Base-by-base conservation (phyloP, 345 rosid genomes). In the Psidium friedrichsthalianum region DNA sequence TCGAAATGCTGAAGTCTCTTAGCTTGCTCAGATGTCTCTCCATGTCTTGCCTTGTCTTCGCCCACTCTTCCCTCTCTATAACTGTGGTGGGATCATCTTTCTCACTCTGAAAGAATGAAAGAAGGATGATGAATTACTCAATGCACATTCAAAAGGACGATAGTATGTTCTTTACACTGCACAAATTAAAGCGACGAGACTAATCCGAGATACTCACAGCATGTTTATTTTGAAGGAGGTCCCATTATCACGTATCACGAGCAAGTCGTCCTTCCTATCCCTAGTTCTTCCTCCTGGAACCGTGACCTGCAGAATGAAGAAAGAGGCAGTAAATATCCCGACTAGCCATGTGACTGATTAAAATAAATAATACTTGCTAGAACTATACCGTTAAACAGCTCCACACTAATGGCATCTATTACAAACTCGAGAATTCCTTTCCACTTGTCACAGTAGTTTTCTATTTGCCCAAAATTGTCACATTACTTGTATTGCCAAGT, bases 1-100 rank as follows among this genome's bases (percentile, higher is more conserved):
- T 97, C 5, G 98, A 97, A 87, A 92, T 82, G 82, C 87, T 91
- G 87, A 94, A 95, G 93, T 97, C 98, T 29, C 98, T 88, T 74
- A 95, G 91, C 91, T 97, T 97, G 29, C 96, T 91, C 51, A 95
- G 98, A 91, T 95, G 97, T 90, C 87, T 95, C 92, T 97, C 98
- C 98, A 97, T 94, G 82, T 97, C 98, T 91, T 89, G 87, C 83
- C 96, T 91, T 21, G 91, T 87, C 90, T 92, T 92, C 56, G 81
- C 91, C 98, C 99, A 97, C 88, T 97, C 99, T 92, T 94, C 94
- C 90, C 90, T 93, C 88, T 94, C 94, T 87, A 97, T 93, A 27
- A 95, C 96, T 3, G 96, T 91, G 57, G 95, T 91, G 3, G 99
- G 94, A 86, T 95, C 95, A 29, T 91, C 95, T 91, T 86, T 93